Evolutionary conservation across 306 rosid species (phyloP), one percentile per base, ranked within the genome.

Genomic region (Geum urbanum): DNA sequence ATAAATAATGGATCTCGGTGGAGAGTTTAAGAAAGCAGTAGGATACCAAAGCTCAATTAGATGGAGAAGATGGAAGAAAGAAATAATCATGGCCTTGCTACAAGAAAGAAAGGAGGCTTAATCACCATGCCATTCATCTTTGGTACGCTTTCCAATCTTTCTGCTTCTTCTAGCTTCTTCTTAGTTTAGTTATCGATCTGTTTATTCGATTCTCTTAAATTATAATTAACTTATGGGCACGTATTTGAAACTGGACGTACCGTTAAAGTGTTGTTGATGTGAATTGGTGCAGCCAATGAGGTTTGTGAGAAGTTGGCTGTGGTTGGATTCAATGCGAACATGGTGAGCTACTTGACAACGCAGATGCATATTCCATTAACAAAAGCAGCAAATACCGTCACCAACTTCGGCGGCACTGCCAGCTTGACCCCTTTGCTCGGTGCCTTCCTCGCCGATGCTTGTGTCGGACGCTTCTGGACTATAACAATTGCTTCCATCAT

Each of bases 71-170:
- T 80, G 89, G 87, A 82, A 80, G 55, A 81, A 72, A 67, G 63
- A 53, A 76, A 66, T 7, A 75, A 74, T 59, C 64, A 59, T 59
- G 64, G 7, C 16, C 86, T 52, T 61, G 77, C 27, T 18, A 64
- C 56, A 62, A 87, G 87, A 72, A 79, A 77, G 58, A 87, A 80
- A 58, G 99, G 97, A 74, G 99, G 99, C 59, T 76, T 87, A 22
- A 55, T 86, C 76, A 86, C 99, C 16, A 94, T 94, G 99, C 97
- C 99, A 63, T 94, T 94, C 85, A 91, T 94, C 74, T 91, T 94
- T 52, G 94, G 99, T 94, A 85, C 77, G 78, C 55, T 24, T 14
- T 43, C 2, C 12, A 15, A 3, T 18, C 45, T 10, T 20, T 22
- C 35, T 32, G 4, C 9, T 14, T 37, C 4, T 60, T 62, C 4